phyloP scores from a whole-genome alignment of 1,139 yeast species.

The Candida dubliniensis region DNA sequence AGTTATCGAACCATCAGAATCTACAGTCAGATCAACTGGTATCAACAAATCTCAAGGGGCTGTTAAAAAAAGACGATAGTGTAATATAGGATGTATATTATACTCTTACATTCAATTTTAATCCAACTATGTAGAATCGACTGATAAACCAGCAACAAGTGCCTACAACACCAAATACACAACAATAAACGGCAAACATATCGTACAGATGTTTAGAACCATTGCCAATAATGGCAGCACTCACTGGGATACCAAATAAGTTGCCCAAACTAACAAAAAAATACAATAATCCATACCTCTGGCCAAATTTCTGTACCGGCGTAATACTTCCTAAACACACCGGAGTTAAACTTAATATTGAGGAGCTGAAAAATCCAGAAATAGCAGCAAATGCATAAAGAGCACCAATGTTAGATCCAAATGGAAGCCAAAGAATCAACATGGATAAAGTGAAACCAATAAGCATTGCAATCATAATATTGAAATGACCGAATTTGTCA shows the following conservation, averaged over 20 bases:
- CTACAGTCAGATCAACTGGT: conserved; percentile 8
- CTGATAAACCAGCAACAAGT: conserved; percentile 22
- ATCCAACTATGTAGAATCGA: conserved; percentile 23
- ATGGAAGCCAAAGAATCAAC: conserved; percentile 54
- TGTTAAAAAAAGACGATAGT: conserved; percentile 12
- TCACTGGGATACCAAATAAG: conserved; percentile 39
- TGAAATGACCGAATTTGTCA: conserved; percentile 55
- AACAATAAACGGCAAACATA: conserved; percentile 26
- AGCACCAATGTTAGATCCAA: conserved; percentile 42
- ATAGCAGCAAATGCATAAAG: conserved; percentile 48
- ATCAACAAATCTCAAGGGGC: conserved; percentile 6
- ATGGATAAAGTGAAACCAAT: conserved; percentile 40
- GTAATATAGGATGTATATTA: conserved; percentile 7
- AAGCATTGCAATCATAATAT: conserved; percentile 48
- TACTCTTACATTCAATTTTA: conserved; percentile 22
- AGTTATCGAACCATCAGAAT: conserved; percentile 4
- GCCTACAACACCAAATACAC: conserved; percentile 22
- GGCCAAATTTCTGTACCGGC: conserved; percentile 32
- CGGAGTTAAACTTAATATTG: conserved; percentile 30
- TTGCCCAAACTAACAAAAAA: conserved; percentile 41
- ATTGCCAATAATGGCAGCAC: conserved; percentile 49
- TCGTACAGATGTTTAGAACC: conserved; percentile 24
- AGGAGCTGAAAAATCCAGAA: conserved; percentile 49
- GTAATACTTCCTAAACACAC: conserved; percentile 40
- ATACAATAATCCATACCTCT: conserved; percentile 41